Evolutionary conservation across 2,329 filamentous ascomycete species (phyloP).

Genomic region (Phoma sp.): DNA sequence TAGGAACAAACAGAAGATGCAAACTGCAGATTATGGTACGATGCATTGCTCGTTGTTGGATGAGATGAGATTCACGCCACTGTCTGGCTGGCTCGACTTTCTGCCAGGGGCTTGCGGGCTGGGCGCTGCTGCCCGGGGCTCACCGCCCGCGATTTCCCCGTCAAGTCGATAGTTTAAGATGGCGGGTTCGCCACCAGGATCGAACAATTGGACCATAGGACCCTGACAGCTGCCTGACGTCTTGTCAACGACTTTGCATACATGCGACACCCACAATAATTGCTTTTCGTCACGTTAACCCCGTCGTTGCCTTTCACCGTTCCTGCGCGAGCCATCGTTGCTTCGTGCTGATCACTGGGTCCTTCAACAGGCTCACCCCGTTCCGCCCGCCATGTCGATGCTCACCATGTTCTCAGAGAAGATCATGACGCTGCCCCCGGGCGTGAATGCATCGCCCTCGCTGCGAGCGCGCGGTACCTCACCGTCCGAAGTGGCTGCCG

Average conservation of each 20-base stretch:
- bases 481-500: slow-evolving; percentile 18
- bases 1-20: not conserved
- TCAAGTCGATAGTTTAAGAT: slow-evolving; percentile 32
- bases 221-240: slow-evolving; percentile 1
- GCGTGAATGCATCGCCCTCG: slow-evolving; percentile 23
- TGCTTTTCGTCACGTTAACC: not conserved
- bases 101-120: slow-evolving; percentile 14
- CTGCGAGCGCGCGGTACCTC: slow-evolving; percentile 24
- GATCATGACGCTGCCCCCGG: slow-evolving; percentile 33
- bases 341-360: not conserved
- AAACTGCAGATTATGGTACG: slow-evolving; percentile 25
- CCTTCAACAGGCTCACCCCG: slow-evolving; percentile 23
- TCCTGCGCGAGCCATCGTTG: not conserved
- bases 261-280: not conserved
- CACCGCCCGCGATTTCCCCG: slow-evolving; percentile 26
- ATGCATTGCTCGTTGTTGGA: slow-evolving; percentile 8
- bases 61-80: slow-evolving; percentile 46
- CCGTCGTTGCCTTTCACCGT: not conserved
- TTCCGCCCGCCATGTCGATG: slow-evolving; percentile 24
- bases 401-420: slow-evolving; percentile 38
- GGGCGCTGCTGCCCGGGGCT: slow-evolving; percentile 27
- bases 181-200: slow-evolving; percentile 30
- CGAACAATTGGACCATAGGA: not conserved
- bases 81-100: slow-evolving; percentile 2
- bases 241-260: not conserved